phyloP scores from a whole-genome alignment of 495 filamentous ascomycete genomes.

The Usnea hakonensis region DNA sequence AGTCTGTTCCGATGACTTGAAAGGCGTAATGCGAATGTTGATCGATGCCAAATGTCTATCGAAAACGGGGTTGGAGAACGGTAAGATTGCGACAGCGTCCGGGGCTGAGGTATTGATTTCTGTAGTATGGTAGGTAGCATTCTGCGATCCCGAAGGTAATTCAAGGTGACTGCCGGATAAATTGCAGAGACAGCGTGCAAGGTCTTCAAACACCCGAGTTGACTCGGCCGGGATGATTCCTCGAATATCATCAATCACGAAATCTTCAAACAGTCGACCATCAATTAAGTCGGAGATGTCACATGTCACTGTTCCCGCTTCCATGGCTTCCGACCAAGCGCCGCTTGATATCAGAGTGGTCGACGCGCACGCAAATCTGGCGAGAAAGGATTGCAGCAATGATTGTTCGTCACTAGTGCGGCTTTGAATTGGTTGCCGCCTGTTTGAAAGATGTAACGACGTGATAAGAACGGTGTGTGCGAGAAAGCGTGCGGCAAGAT shows the following conservation, averaged over 20 bases:
- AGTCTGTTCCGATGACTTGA: conserved; percentile 13
- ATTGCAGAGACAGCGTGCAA: conserved; percentile 4
- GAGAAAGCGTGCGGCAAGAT: conserved; percentile 2
- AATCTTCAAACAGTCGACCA: conserved; percentile 47
- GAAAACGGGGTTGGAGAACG: conserved; percentile 53
- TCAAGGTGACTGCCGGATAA: conserved; percentile 5
- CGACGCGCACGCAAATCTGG: conserved; percentile 2
- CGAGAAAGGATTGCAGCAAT: conserved; percentile 11
- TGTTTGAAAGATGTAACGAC: conserved; percentile 6
- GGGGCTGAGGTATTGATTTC: conserved; percentile 16
- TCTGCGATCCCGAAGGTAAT: background rate
- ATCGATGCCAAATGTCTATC: conserved; percentile 51
- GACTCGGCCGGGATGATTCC: background rate
- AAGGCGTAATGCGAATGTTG: conserved; percentile 34
- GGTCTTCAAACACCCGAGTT: background rate
- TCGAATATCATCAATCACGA: background rate
- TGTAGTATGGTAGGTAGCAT: background rate
- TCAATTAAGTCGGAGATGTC: conserved; percentile 60
- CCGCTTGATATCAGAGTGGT: background rate
- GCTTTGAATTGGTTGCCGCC: background rate
- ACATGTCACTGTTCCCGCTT: conserved; percentile 25
- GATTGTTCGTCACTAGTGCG: background rate
- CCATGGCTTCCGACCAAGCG: conserved; percentile 18
- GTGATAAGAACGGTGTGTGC: conserved; percentile 13
- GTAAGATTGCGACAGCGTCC: conserved; percentile 39